Evolutionary conservation across 2,329 filamentous ascomycete genomes (phyloP).

Genomic region (Cladosporium sp.): DNA sequence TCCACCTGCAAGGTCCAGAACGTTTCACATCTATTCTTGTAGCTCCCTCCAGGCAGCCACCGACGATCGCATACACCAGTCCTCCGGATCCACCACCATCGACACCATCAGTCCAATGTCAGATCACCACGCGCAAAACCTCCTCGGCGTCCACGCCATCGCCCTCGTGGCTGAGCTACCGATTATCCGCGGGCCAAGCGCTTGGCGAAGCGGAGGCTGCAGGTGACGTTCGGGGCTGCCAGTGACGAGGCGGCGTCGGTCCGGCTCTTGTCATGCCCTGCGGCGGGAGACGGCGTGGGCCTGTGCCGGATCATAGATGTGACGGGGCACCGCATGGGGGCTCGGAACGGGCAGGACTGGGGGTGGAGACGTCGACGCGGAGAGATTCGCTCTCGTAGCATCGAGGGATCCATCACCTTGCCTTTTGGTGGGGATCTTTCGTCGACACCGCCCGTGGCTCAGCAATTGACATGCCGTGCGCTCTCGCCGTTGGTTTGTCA

Average conservation of each 20-base stretch:
- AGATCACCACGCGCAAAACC: too few species aligned
- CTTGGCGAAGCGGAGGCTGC: too few species aligned
- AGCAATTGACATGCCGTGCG: not conserved
- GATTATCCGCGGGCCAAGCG: too few species aligned
- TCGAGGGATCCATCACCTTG: not conserved
- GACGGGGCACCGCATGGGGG: not conserved
- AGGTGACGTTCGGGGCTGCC: not conserved
- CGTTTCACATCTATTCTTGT: too few species aligned
- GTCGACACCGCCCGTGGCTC: not conserved
- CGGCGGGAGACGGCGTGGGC: too few species aligned
- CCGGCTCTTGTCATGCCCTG: not conserved
- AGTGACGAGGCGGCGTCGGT: constrained; percentile 3
- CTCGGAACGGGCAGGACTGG: not conserved
- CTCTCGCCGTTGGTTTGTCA: not conserved
- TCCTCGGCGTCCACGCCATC: too few species aligned
- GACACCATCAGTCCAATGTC: too few species aligned
- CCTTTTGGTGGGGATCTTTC: not conserved
- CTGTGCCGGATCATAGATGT: not conserved
- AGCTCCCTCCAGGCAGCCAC: too few species aligned
- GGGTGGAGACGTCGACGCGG: not conserved
- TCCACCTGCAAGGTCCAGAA: too few species aligned
- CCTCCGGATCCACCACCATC: too few species aligned
- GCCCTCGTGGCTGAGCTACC: too few species aligned
- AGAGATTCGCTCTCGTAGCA: not conserved
- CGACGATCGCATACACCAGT: too few species aligned